Evolutionary conservation across 495 filamentous ascomycete species (phyloP), one percentile per base, ranked within the genome.

Genomic region (Hypomontagnella monticulosa): DNA sequence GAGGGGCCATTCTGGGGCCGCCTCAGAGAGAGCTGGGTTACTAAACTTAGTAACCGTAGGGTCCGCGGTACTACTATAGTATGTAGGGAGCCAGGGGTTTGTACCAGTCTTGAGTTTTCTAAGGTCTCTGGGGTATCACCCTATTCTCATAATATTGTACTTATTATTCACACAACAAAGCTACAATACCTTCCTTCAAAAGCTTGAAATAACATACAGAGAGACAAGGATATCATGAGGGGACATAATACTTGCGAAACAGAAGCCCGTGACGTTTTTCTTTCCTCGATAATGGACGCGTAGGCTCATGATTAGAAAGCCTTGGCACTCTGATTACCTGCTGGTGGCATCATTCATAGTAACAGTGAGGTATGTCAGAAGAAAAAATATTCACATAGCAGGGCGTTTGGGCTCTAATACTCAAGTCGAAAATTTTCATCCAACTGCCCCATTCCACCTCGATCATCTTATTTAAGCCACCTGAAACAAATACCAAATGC

Each of bases 31-130:
- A 44, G 37, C 37, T 52, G 15, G 12, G 64, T 49, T 67, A 36
- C 64, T 67, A 67, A 61, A 33, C 52, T 61, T 67, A 67, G 64
- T 47, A 67, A 34, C 57, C 34, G 43, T 52, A 62, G 64, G 57
- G 52, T 46, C 51, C 57, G 57, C 19, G 46, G 43, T 46, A 18
- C n/a, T n/a, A n/a, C n/a, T n/a, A n/a, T n/a, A n/a, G n/a, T n/a
- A n/a, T n/a, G n/a, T n/a, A n/a, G n/a, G n/a, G n/a, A n/a, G 20
- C 27, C 40, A 44, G 50, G 58, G 58, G 11, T 61, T 18, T 27
- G 20, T 61, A 46, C 48, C 51, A 42, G 36, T 55, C 51, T 12
- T 19, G 23, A 55, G 14, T 14, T 14, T 12, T 40, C 36, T 15
- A 40, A 40, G 36, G 14, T 3, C 36, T 15, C 10, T 15, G 36